Conservation (phyloP, 257 asterid genomes). For the Ilex aquifolium region DNA sequence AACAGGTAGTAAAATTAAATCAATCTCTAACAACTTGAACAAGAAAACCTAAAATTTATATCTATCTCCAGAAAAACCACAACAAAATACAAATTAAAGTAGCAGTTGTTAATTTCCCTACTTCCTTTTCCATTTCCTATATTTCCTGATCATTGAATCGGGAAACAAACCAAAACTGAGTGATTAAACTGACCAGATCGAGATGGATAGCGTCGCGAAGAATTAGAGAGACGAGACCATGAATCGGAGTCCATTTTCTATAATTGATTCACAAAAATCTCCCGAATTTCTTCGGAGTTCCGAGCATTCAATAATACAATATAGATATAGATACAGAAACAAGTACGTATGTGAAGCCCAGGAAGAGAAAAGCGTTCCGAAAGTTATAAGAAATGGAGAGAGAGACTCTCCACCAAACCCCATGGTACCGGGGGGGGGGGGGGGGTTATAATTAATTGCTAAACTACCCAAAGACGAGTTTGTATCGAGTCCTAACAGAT, state of each 20-base stretch:
- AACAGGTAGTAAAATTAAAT: not conserved
- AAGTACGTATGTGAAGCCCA: not conserved
- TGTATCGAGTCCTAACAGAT: too few relatives aligned
- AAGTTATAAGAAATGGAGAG: slow-evolving; percentile 38
- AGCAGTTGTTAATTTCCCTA: too few relatives aligned
- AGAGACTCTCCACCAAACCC: slow-evolving; percentile 37
- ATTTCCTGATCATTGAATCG: not conserved
- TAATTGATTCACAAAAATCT: slow-evolving; percentile 6
- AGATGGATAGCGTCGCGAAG: slow-evolving; percentile 54
- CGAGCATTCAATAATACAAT: not conserved
- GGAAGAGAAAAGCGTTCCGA: slow-evolving; percentile 11
- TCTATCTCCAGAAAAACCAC: not conserved
- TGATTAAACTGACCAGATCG: slow-evolving; percentile 56
- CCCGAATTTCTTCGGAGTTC: not conserved
- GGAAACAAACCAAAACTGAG: not conserved
- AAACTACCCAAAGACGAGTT: too few relatives aligned
- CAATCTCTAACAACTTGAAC: too few relatives aligned
- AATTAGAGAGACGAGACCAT: slow-evolving; percentile 47
- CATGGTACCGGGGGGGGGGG: not conserved
- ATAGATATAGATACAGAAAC: not conserved
- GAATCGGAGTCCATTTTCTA: slow-evolving; percentile 68
- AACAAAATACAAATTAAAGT: not conserved
- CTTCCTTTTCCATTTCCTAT: too few relatives aligned
- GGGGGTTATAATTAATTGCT: too few relatives aligned
- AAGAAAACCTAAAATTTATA: too few relatives aligned